A percentile compares a stretch with the other conserved stretches of the same genome.
phyloP scores from a whole-genome alignment of 257 asterid genomes.

The Fraxinus excelsior region DNA sequence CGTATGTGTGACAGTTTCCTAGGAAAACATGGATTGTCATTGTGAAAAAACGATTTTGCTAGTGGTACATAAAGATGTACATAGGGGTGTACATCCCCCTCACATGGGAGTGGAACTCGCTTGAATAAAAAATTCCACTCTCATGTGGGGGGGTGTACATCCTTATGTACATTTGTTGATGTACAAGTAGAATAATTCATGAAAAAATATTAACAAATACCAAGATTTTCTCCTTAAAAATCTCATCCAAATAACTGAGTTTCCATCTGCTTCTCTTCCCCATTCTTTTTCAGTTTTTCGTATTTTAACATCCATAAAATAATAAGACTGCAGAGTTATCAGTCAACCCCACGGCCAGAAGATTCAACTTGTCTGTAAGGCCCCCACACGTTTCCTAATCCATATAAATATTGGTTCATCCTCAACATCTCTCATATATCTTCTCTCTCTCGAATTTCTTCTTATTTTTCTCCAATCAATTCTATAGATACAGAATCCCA shows the following conservation, averaged over 20 bases:
- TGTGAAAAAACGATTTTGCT: no score
- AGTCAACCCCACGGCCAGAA: not conserved
- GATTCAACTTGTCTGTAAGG: not conserved
- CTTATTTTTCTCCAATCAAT: not conserved
- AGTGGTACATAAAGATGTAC: no score
- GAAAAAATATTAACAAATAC: not conserved
- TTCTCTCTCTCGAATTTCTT: not conserved
- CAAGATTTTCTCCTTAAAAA: not conserved
- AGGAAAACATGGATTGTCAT: not conserved
- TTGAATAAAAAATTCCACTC: no score
- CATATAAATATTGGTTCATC: not conserved
- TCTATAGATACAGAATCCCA: no score
- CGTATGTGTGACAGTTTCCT: not conserved
- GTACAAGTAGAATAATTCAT: no score
- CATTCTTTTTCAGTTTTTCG: no score
- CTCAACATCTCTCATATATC: not conserved
- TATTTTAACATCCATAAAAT: no score
- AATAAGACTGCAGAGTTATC: not conserved
- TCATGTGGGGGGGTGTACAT: no score
- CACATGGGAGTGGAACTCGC: no score
- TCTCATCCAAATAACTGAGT: not conserved
- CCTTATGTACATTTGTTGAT: no score
- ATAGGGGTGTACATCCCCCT: no score
- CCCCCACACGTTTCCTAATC: not conserved
- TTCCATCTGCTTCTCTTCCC: not conserved